These are phyloP conservation scores for Angomonas desouzai DNA, from an alignment of 208 protist species.

Conservation along the genomic window DNA sequence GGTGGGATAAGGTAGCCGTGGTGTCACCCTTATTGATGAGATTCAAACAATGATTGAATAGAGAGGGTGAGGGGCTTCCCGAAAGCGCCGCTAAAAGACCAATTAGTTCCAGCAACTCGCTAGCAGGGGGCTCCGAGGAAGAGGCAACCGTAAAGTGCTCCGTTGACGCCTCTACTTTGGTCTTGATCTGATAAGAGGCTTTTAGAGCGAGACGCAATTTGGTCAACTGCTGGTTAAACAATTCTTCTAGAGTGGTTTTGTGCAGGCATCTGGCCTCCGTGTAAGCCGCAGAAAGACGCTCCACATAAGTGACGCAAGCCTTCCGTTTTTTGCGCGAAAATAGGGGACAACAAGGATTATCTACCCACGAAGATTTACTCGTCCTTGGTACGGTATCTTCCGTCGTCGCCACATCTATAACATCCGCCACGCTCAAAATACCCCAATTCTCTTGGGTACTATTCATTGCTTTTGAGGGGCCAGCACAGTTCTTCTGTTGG, in stretches of 20 bases:
- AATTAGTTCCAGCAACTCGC: background rate
- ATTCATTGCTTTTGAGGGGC: slow-evolving; percentile 14
- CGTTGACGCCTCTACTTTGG: background rate
- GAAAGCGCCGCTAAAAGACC: background rate
- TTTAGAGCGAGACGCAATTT: background rate
- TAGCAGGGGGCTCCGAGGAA: background rate
- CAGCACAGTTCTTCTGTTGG: no score
- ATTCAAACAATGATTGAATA: background rate
- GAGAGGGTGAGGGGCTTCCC: background rate
- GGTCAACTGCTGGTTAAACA: slow-evolving; percentile 3
- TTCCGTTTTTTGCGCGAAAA: background rate
- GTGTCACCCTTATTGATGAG: background rate
- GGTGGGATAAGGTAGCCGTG: background rate
- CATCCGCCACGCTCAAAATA: slow-evolving; percentile 68
- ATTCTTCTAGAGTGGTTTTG: slow-evolving; percentile 3
- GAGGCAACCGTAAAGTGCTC: background rate
- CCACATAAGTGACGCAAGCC: background rate
- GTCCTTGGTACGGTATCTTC: background rate
- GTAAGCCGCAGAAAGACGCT: background rate
- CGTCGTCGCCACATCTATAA: slow-evolving; percentile 24
- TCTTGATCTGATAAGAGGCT: background rate
- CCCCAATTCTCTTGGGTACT: slow-evolving; percentile 51
- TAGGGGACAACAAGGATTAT: slow-evolving; percentile 1
- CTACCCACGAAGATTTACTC: background rate
- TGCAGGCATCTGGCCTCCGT: background rate